A percentile compares a stretch with the other conserved stretches of the same genome.
phyloP scores from a whole-genome alignment of 2,329 filamentous ascomycete species.

The Magnaporthiopsis incrustans region DNA sequence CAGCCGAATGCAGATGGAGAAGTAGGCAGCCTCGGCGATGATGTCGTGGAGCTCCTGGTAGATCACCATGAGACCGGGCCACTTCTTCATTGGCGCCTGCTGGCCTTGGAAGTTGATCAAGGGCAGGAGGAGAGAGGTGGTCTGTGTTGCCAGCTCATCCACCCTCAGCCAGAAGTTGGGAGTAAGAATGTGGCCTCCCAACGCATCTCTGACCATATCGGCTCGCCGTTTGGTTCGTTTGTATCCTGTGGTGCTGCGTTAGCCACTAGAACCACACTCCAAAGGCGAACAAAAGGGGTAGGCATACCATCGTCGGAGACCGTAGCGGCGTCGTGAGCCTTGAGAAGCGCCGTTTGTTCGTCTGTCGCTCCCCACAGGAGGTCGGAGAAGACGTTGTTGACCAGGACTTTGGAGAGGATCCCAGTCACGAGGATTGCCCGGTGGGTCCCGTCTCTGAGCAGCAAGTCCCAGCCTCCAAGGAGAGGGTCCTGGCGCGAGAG shows the following conservation, averaged over 20 bases:
- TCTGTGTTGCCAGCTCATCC: conserved; percentile 24
- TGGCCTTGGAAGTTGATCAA: conserved; percentile 22
- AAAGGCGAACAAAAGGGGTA: neutral
- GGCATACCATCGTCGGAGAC: conserved; percentile 25
- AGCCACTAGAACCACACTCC: neutral
- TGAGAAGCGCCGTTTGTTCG: conserved; percentile 19
- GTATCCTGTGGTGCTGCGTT: conserved; percentile 22
- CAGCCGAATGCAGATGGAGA: conserved; percentile 22
- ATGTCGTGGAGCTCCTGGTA: conserved; percentile 25
- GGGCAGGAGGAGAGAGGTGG: conserved; percentile 27
- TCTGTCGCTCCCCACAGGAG: conserved; percentile 31
- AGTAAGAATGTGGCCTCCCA: conserved; percentile 19
- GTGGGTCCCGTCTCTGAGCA: conserved; percentile 21
- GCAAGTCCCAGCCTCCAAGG: conserved; percentile 24
- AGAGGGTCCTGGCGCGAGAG: conserved; percentile 27
- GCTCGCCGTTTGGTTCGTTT: conserved; percentile 25
- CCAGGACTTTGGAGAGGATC: conserved; percentile 28
- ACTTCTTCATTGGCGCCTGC: conserved; percentile 8
- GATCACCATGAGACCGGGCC: conserved; percentile 15
- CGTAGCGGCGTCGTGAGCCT: conserved; percentile 22
- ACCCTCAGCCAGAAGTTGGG: conserved; percentile 28
- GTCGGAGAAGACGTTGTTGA: conserved; percentile 28
- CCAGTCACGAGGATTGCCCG: conserved; percentile 27
- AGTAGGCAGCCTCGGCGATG: conserved; percentile 22
- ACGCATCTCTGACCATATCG: conserved; percentile 18